Evolutionary conservation across 345 rosid genomes (phyloP).

Genomic region (Odontarrhena argentea): DNA sequence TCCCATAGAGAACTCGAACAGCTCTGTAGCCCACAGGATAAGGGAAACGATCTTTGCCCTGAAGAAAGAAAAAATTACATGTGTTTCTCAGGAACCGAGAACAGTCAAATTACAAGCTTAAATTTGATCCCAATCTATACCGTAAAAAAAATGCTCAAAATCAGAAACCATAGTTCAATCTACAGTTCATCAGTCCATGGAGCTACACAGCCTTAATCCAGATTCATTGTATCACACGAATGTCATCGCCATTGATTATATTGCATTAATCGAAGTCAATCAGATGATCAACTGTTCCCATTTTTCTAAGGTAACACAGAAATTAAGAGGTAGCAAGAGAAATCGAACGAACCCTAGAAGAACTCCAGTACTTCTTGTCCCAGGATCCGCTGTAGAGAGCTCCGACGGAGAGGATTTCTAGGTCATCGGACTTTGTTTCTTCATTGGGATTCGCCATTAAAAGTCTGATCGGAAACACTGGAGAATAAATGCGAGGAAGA

Average conservation of each 20-base stretch:
- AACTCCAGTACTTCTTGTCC: constrained; percentile 97
- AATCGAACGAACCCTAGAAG: constrained; percentile 71
- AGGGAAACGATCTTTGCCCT: constrained; percentile 95
- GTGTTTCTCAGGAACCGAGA: constrained; percentile 4
- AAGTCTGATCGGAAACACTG: background rate
- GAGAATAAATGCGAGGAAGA: constrained; percentile 11
- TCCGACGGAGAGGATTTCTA: constrained; percentile 79
- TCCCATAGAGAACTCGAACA: constrained; percentile 61
- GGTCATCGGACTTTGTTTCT: constrained; percentile 51
- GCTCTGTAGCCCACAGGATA: constrained; percentile 89
- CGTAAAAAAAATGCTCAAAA: constrained; percentile 1
- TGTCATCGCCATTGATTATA: background rate
- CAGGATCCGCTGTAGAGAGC: constrained; percentile 69
- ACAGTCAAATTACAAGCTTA: constrained; percentile 1
- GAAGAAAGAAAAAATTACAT: constrained; percentile 16
- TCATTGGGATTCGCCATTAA: constrained; percentile 51
- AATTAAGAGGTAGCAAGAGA: background rate
- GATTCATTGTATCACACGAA: background rate
- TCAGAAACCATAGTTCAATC: constrained; percentile 13
- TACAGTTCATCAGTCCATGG: background rate
- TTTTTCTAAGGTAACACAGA: background rate
- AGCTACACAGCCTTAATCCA: background rate
- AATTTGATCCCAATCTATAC: background rate
- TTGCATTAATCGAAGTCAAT: constrained; percentile 14
- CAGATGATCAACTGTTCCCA: background rate